Evolutionary conservation across 23 red algal species (phyloP), one percentile per base, ranked within the genome.

Genomic region (Gracilaria domingensis): DNA sequence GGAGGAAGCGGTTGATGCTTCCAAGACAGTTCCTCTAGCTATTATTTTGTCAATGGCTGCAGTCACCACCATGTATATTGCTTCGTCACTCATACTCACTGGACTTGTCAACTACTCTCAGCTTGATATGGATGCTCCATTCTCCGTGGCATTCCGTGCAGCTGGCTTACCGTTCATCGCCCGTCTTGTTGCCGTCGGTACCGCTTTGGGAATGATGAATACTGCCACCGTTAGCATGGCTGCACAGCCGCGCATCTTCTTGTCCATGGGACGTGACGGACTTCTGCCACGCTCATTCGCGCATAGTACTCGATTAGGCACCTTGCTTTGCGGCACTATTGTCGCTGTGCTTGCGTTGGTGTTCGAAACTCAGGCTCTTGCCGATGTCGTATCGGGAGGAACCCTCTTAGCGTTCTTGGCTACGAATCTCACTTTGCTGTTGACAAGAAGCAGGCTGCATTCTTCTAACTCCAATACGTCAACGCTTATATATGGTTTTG

Each of bases 181-280:
- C 37, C 72, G 56, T 33, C 18, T 87, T 12, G 89, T 94, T 39
- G 84, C 84, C 9, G 70, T 98, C 47, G 92, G 79, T 9, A 98
- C 91, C 11, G 91, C 91, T 29, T 44, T 98, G 2, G 96, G 96
- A 45, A 93, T 98, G 88, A 90, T 92, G 48, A 98, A 98, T 55
- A 98, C 96, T 25, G 83, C 91, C 24, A 69, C 87, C 61, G 86
- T 98, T 23, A 56, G 79, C 23, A 42, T 98, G 64, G 77, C 91
- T n/a, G 96, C 96, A 8, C 96, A 95, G 67, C 96, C 96, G 8
- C 85, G 96, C 18, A 84, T 98, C 54, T 94, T 98, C 80, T 47
- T 92, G 40, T 93, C 96, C 21, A 98, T 98, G 96, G 86, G 91
- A 8, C 59, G 87, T 17, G 96, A 98, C 51, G 96, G 96, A 55